Base-by-base conservation (phyloP, 441 rosid species). In the Erodium moschatum region DNA sequence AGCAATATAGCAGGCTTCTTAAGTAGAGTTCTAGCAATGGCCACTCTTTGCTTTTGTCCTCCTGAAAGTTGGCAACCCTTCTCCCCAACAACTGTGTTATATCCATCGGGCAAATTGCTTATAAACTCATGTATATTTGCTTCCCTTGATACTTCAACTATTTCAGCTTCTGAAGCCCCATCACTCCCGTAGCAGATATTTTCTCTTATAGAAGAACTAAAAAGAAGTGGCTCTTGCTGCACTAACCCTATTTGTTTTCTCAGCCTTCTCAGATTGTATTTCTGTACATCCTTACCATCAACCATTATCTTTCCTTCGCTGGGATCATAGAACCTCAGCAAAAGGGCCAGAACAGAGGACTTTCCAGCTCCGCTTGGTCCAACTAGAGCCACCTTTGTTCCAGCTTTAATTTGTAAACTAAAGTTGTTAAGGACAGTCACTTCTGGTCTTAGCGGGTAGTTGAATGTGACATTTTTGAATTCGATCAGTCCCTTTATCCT, bases 341-440 rank as follows among this genome's bases (percentile, higher is more conserved):
- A 4, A 70, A 88, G 83, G 54, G 91, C 86, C 29, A 88, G 71
- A 40, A 85, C 76, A 5, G 91, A 88, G 60, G 91, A 88, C 73
- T 86, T 88, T 46, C 90, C 88, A 2, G 89, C 85, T 64, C 89
- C 94, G 68, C 94, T 86, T 54, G 87, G 89, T 13, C 94, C 90
- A 2, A 84, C 88, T 0, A 86, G 75, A 2, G 85, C 88, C n/a
- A 84, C 79, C 69, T 81, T 83, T 29, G 56, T 50, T 68, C 87
- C 88, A 11, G 87, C 76, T 75, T 83, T 84, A 38, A 85, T 83
- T 68, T 74, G 73, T 68, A 88, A 73, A 52, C 76, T 81, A 82
- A 86, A 85, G 69, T 79, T 74, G 70, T 70, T 70, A 31, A 88
- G 85, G 64, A 86, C 88, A 9, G 73, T 77, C 66, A 83, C 88